Percentiles rank a stretch among this genome's conserved stretches.
Conservation (phyloP, 2,329 filamentous ascomycete species). For the Sclerotinia glacialis region DNA sequence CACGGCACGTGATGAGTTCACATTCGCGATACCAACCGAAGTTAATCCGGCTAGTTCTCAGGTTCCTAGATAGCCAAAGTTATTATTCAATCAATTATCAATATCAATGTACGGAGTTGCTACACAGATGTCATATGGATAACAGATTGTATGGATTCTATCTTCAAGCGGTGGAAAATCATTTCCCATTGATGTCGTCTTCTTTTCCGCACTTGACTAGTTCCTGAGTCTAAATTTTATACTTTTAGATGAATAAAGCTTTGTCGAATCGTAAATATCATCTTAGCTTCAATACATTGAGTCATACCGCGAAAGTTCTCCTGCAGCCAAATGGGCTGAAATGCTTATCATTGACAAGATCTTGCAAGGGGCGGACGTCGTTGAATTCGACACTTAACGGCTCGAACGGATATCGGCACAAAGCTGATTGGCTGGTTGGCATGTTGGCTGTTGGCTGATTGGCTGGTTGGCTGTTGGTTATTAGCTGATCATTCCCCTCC, state of each 20-base stretch:
- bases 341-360: neutral
- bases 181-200: neutral
- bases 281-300: neutral
- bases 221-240: neutral
- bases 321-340: neutral
- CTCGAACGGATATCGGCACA: constrained; percentile 6
- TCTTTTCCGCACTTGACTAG: neutral
- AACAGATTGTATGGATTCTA: neutral
- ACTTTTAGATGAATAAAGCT: neutral
- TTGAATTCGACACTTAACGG: neutral
- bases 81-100: neutral
- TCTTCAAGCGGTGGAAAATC: neutral
- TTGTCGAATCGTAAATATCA: neutral
- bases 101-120: no score
- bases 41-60: neutral
- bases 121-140: no score
- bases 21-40: neutral
- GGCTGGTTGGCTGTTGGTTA: neutral
- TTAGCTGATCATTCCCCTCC: neutral
- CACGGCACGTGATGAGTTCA: neutral
- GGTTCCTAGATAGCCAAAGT: neutral
- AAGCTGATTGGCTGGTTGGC: neutral
- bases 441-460: neutral
- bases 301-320: neutral
- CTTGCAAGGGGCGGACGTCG: neutral